Conservation (phyloP, 345 rosid species). For the Angophora floribunda region DNA sequence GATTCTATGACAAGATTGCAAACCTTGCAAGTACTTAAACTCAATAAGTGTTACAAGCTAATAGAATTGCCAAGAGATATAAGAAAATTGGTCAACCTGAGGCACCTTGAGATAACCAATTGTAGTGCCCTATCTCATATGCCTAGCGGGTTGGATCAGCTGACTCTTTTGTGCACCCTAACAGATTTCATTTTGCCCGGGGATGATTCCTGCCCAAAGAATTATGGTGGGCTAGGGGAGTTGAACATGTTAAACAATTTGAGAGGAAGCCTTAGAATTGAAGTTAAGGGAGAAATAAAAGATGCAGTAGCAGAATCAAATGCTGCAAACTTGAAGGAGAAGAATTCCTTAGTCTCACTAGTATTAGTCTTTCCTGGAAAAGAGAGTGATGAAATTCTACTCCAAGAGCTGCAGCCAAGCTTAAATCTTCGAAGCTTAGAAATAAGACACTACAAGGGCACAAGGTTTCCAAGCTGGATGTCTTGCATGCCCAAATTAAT, state of each 20-base stretch:
- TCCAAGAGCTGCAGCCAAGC: rapidly evolving
- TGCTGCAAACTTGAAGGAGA: not conserved
- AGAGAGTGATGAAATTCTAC: not conserved
- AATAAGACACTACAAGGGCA: not conserved
- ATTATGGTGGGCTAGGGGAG: not conserved
- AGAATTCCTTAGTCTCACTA: not conserved
- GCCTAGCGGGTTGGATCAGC: rapidly evolving
- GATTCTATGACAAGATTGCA: not conserved
- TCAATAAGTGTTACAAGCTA: not conserved
- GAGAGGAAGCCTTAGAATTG: not conserved
- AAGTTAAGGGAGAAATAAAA: too few species aligned
- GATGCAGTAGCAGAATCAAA: not conserved
- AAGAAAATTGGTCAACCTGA: too few species aligned
- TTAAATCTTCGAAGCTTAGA: not conserved
- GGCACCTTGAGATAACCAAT: too few species aligned
- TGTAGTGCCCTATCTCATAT: too few species aligned
- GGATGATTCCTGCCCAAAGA: rapidly evolving
- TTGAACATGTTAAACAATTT: not conserved
- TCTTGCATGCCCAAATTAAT: rapidly evolving
- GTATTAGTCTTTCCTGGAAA: not conserved
- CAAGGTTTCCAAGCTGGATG: not conserved
- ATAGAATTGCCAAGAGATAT: not conserved
- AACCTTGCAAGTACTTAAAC: not conserved
- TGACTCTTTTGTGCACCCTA: rapidly evolving
- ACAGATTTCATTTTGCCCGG: too few species aligned